Conservation (phyloP, 108 stramenopile species). For the Cyclotella sp. region DNA sequence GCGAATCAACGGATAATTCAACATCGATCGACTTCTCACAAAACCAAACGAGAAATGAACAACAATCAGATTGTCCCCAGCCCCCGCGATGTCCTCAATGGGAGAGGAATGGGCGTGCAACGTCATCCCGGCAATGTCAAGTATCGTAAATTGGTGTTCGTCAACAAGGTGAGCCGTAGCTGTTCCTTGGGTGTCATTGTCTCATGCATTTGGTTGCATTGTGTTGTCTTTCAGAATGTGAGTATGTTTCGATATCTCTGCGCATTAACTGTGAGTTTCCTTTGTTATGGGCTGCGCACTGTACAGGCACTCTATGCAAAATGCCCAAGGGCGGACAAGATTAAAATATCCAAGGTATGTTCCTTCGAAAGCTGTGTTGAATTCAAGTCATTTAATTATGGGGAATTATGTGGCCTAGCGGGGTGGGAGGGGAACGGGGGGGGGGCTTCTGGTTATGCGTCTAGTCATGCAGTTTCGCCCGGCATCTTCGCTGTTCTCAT, state of each 20-base stretch:
- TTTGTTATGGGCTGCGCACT: too few species aligned
- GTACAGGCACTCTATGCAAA: conserved; percentile 38
- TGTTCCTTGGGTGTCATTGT: too few species aligned
- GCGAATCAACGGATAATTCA: too few species aligned
- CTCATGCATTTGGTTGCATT: too few species aligned
- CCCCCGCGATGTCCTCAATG: conserved; percentile 43
- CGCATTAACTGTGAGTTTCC: not conserved
- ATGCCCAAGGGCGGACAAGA: conserved; percentile 41
- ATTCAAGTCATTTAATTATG: not conserved
- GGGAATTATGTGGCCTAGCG: not conserved
- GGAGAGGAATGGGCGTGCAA: conserved; percentile 54
- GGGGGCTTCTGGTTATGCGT: too few species aligned
- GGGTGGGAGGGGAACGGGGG: not conserved
- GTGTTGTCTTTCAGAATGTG: not conserved
- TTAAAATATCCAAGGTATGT: conserved; percentile 49
- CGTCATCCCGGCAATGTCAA: conserved; percentile 53
- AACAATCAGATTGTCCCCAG: not conserved
- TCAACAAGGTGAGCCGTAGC: conserved; percentile 40
- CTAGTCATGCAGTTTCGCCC: too few species aligned
- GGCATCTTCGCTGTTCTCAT: too few species aligned
- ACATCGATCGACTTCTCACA: too few species aligned
- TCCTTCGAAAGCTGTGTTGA: not conserved
- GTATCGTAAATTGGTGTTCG: conserved; percentile 45
- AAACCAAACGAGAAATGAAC: not conserved
- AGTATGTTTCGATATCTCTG: not conserved